Evolutionary conservation across 306 rosid species (phyloP).

Genomic region (cucumber (Cucumis sativus)): DNA sequence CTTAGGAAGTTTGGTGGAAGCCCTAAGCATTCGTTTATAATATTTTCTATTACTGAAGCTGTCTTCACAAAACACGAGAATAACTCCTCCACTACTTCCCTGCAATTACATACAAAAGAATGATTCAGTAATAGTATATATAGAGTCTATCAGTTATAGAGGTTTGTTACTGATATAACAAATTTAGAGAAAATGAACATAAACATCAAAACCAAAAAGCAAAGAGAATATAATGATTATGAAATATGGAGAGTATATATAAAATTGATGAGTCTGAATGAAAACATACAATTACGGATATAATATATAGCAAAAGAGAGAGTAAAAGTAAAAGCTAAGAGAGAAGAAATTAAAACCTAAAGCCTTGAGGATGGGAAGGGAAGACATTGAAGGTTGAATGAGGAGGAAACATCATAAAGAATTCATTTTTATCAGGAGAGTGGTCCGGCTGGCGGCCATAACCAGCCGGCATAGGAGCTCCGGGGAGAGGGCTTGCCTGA

Average conservation of each 20-base stretch:
- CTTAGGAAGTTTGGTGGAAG: constrained; percentile 28
- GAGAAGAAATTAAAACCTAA: background rate
- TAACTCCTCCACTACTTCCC: constrained; percentile 33
- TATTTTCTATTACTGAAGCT: constrained; percentile 24
- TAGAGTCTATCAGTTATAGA: too few relatives aligned
- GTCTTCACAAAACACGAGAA: constrained; percentile 20
- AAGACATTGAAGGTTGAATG: constrained; percentile 25
- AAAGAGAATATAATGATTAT: too few relatives aligned
- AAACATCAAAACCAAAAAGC: too few relatives aligned
- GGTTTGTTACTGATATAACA: too few relatives aligned
- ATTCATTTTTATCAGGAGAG: constrained; percentile 30
- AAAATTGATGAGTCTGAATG: too few relatives aligned
- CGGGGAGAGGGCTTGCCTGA: constrained; percentile 13
- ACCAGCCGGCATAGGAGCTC: constrained; percentile 32
- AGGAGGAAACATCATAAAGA: constrained; percentile 24
- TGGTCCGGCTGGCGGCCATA: constrained; percentile 18
- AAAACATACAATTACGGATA: too few relatives aligned
- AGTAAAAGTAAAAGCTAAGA: too few relatives aligned
- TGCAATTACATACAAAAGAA: background rate
- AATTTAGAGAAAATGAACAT: too few relatives aligned
- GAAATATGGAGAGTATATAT: too few relatives aligned
- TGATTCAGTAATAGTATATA: too few relatives aligned
- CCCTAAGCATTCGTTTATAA: constrained; percentile 35
- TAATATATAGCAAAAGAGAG: too few relatives aligned
- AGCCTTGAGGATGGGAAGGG: constrained; percentile 29